A percentile compares a stretch with the other conserved stretches of the same genome.
phyloP scores from a whole-genome alignment of 257 asterid genomes.

The Solanum arcanum region DNA sequence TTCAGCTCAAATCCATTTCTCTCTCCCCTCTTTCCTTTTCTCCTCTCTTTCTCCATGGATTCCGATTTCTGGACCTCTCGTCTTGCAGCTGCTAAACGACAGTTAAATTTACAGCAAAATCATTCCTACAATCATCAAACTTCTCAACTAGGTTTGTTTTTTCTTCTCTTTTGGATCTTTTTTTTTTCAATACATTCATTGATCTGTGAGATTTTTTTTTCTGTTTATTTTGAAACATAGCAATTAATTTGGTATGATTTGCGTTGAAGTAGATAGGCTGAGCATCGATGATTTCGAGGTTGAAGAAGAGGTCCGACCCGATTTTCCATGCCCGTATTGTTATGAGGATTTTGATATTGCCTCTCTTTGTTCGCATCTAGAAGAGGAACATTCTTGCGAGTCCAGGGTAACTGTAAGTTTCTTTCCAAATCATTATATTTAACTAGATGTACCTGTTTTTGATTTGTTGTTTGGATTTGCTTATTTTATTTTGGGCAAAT shows the following conservation, averaged over 20 bases:
- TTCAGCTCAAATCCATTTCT: slow-evolving; percentile 1
- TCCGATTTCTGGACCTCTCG: slow-evolving; percentile 74
- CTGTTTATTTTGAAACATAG: neutral
- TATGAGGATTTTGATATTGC: slow-evolving; percentile 65
- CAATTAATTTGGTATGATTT: neutral
- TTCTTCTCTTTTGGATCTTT: neutral
- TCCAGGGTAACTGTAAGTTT: slow-evolving; percentile 65
- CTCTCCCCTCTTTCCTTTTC: neutral
- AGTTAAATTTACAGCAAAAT: slow-evolving; percentile 45
- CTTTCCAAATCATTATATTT: neutral
- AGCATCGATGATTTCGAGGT: slow-evolving; percentile 54
- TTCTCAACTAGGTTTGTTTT: slow-evolving; percentile 48
- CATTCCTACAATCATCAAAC: slow-evolving; percentile 12
- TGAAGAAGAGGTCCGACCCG: slow-evolving; percentile 73
- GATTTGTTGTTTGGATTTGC: neutral
- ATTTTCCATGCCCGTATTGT: slow-evolving; percentile 76
- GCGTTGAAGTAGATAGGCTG: slow-evolving; percentile 40
- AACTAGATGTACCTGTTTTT: neutral
- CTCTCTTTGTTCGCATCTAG: slow-evolving; percentile 82
- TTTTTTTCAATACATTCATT: neutral
- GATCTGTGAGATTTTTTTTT: neutral
- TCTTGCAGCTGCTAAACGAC: slow-evolving; percentile 73
- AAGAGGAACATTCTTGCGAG: slow-evolving; percentile 63
- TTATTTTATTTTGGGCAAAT: neutral
- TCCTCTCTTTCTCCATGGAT: slow-evolving; percentile 37